A percentile compares a stretch with the other conserved stretches of the same genome.
Conservation (phyloP, 2,329 filamentous ascomycete species). For the Fusarium sulawesiense region DNA sequence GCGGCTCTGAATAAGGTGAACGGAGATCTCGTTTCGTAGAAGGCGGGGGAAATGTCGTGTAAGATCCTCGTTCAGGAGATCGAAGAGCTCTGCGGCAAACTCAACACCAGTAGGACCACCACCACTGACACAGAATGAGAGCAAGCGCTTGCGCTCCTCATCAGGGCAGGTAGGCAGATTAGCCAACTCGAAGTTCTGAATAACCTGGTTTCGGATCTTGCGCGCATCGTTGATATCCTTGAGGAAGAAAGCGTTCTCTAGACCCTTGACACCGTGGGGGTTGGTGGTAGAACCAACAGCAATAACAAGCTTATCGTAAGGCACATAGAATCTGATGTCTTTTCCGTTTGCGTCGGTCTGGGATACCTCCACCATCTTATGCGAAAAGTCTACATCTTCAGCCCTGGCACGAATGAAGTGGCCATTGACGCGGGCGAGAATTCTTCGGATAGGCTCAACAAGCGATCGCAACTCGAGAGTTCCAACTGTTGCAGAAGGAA, state of each 20-base stretch:
- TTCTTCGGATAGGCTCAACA: constrained; percentile 90
- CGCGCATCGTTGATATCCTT: constrained; percentile 96
- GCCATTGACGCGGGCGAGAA: constrained; percentile 80
- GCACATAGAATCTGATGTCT: constrained; percentile 88
- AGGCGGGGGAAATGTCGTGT: constrained; percentile 85
- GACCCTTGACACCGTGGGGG: constrained; percentile 92
- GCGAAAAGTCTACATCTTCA: constrained; percentile 89
- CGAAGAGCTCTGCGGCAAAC: constrained; percentile 95
- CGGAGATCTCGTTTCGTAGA: constrained; percentile 96
- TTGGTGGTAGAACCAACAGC: constrained; percentile 94
- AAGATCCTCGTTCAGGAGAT: constrained; percentile 95
- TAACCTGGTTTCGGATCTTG: constrained; percentile 85
- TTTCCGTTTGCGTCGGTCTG: constrained; percentile 77
- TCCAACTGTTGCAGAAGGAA: constrained; percentile 95
- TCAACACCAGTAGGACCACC: constrained; percentile 80
- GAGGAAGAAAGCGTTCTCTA: constrained; percentile 93
- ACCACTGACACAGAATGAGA: constrained; percentile 96
- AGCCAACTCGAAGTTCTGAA: constrained; percentile 89
- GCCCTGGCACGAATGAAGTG: constrained; percentile 92
- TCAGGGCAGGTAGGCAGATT: constrained; percentile 93
- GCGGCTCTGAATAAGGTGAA: constrained; percentile 95
- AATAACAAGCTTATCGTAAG: constrained; percentile 96
- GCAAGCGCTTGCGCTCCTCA: constrained; percentile 83
- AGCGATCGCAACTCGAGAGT: constrained; percentile 91
- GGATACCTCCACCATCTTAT: constrained; percentile 89